Base-by-base conservation (phyloP, 352 stramenopile genomes). In the Phytopythium sindhum region DNA sequence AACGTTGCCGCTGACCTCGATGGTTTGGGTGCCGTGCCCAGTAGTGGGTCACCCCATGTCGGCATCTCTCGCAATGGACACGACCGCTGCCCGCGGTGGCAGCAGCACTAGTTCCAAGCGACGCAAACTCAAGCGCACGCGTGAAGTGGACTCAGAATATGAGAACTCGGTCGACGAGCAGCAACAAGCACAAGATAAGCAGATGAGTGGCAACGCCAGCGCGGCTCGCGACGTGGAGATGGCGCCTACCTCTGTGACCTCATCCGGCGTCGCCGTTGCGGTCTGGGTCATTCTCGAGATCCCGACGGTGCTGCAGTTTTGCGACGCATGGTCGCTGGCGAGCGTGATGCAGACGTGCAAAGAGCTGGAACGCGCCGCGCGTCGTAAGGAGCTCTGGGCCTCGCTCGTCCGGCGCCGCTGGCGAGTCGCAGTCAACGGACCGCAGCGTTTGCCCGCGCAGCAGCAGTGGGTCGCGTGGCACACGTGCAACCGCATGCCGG, bases 301-400 rank as follows among this genome's bases (percentile, higher is more conserved):
- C 14, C 77, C 77, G 11, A 71, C 68, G 5, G 55, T 88, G 44
- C 48, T 88, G 28, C 60, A 69, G 23, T 76, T 68, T 60, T 88
- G 77, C 45, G 79, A 88, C 54, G 79, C 79, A 14, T 86, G 79
- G 79, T 78, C 67, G 31, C 63, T 88, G 24, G 68, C 63, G 35
- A 60, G 45, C 1, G 57, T 85, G 8, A 77, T 76, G 74, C 28
- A 55, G 17, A 75, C 72, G 3, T 84, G 66, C 12, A 63, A 64
- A 11, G 75, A 80, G 24, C 45, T 88, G 35, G 45, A 37, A 7
- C 17, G 19, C 14, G 58, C 52, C 12, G 57, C 71, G n/a, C 60
- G 61, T 1, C 63, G 35, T 15, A 60, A 77, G 28, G 58, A 57
- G n/a, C 68, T 82, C 21, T 88, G 78, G 78, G 23, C 6, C n/a